These are phyloP conservation scores for Dactylellina haptotyla DNA, from an alignment of 2,329 filamentous ascomycete genomes.

Conservation along the genomic window DNA sequence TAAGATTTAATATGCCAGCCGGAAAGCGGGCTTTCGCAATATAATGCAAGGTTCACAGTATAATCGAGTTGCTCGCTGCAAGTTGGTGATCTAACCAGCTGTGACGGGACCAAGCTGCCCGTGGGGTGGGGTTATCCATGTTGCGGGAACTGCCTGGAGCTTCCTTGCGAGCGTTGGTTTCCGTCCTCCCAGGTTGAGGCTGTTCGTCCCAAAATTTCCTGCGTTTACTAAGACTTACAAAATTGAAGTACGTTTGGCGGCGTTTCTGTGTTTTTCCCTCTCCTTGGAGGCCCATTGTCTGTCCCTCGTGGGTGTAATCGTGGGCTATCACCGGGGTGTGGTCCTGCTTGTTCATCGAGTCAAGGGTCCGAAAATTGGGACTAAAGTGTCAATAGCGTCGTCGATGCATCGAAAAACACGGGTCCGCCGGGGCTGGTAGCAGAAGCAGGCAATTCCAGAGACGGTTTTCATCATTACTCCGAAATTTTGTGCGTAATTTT, in stretches of 20 bases:
- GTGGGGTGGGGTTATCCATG: slow-evolving; percentile 53
- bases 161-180: slow-evolving; percentile 41
- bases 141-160: slow-evolving; percentile 49
- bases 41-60: slow-evolving; percentile 46
- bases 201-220: slow-evolving; percentile 34
- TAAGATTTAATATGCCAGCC: neutral
- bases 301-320: slow-evolving; percentile 39
- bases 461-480: slow-evolving; percentile 19
- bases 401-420: slow-evolving; percentile 4
- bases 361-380: slow-evolving; percentile 4
- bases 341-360: slow-evolving; percentile 2
- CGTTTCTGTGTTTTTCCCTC: too few species aligned
- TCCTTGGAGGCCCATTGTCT: slow-evolving; percentile 1
- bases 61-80: slow-evolving; percentile 12
- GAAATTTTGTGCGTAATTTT: slow-evolving; percentile 40
- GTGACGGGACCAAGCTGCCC: slow-evolving; percentile 51
- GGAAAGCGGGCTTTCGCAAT: slow-evolving; percentile 11
- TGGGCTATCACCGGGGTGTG: slow-evolving; percentile 22
- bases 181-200: slow-evolving; percentile 44
- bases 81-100: slow-evolving; percentile 31
- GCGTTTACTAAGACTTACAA: neutral
- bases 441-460: neutral
- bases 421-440: neutral
- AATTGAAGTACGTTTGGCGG: neutral
- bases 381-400: slow-evolving; percentile 19